Evolutionary conservation across 345 rosid genomes (phyloP).

Genomic region (Rhodomyrtus tomentosa): DNA sequence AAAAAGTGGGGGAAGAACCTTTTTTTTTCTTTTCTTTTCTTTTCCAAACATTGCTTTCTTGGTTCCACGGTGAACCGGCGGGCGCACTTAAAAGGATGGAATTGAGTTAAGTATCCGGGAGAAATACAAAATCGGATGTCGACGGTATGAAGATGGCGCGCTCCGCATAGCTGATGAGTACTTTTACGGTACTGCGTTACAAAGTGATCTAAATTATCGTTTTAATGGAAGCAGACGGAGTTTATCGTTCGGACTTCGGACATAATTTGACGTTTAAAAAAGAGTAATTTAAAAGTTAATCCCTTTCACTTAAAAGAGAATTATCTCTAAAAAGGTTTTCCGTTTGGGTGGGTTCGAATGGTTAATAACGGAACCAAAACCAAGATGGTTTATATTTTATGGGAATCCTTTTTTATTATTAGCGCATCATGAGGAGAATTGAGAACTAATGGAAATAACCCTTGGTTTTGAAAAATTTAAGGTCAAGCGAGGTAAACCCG

Average conservation of each 20-base stretch:
- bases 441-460: too few species aligned
- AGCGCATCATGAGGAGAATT: too few species aligned
- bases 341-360: accelerated
- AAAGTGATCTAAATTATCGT: neutral
- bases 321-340: neutral
- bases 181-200: accelerated
- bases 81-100: too few species aligned
- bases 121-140: neutral
- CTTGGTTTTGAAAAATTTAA: too few species aligned
- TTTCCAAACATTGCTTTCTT: neutral
- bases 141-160: neutral
- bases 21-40: neutral
- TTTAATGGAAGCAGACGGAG: neutral
- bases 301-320: neutral
- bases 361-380: neutral
- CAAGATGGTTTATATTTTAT: neutral
- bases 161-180: accelerated
- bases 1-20: neutral
- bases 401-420: too few species aligned
- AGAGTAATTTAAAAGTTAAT: neutral
- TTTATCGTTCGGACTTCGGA: neutral
- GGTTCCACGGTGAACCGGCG: neutral
- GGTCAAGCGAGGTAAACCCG: too few species aligned
- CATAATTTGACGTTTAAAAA: neutral
- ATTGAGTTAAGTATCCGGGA: too few species aligned